A percentile compares a stretch with the other conserved stretches of the same genome.
phyloP scores from a whole-genome alignment of 1,284 basidiomycete species.

The Vanrija pseudolonga region DNA sequence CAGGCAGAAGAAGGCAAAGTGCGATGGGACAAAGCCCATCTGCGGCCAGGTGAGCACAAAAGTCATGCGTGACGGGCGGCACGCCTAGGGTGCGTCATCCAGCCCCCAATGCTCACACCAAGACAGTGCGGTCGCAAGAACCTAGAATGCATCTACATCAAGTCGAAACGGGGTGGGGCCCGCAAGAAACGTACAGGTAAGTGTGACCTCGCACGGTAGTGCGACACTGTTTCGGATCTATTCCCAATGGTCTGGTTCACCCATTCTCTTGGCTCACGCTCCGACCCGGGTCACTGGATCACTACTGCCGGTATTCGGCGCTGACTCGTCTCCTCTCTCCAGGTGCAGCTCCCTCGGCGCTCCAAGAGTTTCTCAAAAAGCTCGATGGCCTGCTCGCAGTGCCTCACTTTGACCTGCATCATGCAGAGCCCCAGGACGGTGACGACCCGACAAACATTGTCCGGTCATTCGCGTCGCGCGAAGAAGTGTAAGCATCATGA shows the following conservation, averaged over 20 bases:
- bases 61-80: neutral
- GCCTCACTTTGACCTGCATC: conserved; percentile 22
- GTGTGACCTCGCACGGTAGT: neutral
- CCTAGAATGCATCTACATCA: conserved; percentile 48
- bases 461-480: conserved; percentile 27
- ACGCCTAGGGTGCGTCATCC: neutral
- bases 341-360: conserved; percentile 35
- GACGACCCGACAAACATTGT: conserved; percentile 42
- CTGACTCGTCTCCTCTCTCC: neutral
- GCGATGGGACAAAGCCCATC: conserved; percentile 45
- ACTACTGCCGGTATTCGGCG: neutral
- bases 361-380: conserved; percentile 42
- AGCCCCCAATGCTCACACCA: neutral
- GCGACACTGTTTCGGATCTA: neutral
- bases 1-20: conserved; percentile 48
- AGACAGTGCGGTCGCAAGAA: conserved; percentile 41
- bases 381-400: conserved; percentile 39
- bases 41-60: conserved; percentile 46
- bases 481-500: conserved; percentile 35
- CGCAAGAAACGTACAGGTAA: conserved; percentile 44
- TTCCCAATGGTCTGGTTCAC: neutral
- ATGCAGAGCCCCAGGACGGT: conserved; percentile 13
- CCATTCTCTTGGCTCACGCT: neutral
- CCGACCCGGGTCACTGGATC: too few species aligned
- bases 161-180: conserved; percentile 47